A percentile compares a stretch with the other conserved stretches of the same genome.
Conservation (phyloP, 305 asterid genomes). For the Fraxinus xanthoxyloides region DNA sequence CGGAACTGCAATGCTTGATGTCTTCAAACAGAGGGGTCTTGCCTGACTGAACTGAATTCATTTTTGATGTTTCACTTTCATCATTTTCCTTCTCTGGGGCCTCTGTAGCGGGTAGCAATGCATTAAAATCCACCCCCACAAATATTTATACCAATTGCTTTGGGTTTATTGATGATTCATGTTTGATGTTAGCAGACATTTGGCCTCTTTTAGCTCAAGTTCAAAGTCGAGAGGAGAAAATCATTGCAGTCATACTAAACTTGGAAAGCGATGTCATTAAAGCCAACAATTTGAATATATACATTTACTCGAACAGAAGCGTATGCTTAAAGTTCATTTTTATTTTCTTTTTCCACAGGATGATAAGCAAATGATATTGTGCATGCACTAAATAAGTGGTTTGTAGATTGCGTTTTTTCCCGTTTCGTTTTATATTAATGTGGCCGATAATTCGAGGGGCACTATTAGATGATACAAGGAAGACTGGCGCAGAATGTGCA, state of each 20-base stretch:
- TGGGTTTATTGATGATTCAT: not conserved
- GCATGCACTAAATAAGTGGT: not conserved
- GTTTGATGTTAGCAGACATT: not conserved
- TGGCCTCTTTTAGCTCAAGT: not conserved
- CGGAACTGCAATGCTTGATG: slow-evolving; percentile 82
- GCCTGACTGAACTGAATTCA: slow-evolving; percentile 33
- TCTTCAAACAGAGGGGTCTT: slow-evolving; percentile 89
- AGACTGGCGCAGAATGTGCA: not conserved
- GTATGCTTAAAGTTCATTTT: not conserved
- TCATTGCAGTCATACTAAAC: not conserved
- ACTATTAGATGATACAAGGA: not conserved
- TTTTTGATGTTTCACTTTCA: not conserved
- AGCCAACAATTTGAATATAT: not conserved
- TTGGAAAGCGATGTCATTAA: not conserved
- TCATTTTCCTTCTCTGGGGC: not conserved
- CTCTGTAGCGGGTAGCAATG: not conserved
- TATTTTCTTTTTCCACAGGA: not conserved
- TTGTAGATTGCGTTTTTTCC: not conserved
- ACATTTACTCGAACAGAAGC: not conserved
- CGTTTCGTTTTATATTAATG: not conserved
- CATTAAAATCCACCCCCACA: not conserved
- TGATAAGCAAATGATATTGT: not conserved
- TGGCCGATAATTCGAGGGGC: not conserved
- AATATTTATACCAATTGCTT: not conserved
- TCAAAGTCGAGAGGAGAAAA: not conserved